A percentile compares a stretch with the other conserved stretches of the same genome.
Evolutionary conservation across 208 protist genomes (phyloP).

Genomic region (Trypanosoma mega): DNA sequence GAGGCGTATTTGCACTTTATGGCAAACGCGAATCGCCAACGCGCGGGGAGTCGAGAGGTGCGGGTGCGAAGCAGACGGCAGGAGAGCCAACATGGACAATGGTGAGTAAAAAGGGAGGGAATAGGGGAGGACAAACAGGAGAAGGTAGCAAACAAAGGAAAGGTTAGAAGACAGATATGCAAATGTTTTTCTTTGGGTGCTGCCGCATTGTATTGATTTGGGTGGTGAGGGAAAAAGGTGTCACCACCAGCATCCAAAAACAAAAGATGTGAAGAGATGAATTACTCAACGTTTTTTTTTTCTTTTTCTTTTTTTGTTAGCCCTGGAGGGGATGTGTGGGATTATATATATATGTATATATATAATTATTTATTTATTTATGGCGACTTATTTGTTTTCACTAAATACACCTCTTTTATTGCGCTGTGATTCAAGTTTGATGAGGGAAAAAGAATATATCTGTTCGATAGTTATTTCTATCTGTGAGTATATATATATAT

Average conservation of each 20-base stretch:
- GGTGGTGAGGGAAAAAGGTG: background rate
- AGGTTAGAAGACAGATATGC: too few species aligned
- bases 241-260: background rate
- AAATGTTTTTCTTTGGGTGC: too few species aligned
- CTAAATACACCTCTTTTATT: too few species aligned
- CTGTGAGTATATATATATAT: too few species aligned
- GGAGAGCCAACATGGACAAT: too few species aligned
- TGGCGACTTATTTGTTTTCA: too few species aligned
- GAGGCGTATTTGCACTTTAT: conserved; percentile 71
- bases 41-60: background rate
- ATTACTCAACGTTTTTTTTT: conserved; percentile 8
- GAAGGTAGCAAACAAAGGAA: background rate
- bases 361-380: too few species aligned
- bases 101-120: too few species aligned
- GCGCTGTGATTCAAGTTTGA: too few species aligned
- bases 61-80: background rate
- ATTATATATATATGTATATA: conserved; percentile 16
- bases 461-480: too few species aligned
- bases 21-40: conserved; percentile 12
- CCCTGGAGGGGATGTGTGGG: conserved; percentile 1
- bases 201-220: background rate
- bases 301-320: conserved; percentile 5
- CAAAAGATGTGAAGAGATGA: background rate
- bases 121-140: too few species aligned
- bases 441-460: too few species aligned